A percentile compares a stretch with the other conserved stretches of the same genome.
Conservation (phyloP, 208 protist species). For the Porcisia deanei region DNA sequence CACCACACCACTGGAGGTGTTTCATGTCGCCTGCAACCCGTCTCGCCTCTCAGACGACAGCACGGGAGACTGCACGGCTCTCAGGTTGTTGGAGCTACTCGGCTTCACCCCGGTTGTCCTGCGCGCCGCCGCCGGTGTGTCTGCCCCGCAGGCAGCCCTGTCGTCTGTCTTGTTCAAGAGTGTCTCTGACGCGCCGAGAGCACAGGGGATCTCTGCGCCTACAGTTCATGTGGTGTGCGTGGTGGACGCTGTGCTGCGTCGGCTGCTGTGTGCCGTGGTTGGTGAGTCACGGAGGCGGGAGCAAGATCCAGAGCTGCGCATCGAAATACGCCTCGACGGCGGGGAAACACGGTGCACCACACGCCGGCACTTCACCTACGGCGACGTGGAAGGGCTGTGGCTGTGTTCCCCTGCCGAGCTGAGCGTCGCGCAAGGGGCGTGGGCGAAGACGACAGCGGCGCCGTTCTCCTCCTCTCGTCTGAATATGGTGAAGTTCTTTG, state of each 20-base stretch:
- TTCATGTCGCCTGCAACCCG: background rate
- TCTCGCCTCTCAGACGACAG: conserved; percentile 9
- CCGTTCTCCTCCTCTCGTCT: conserved; percentile 4
- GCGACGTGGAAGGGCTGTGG: conserved; percentile 62
- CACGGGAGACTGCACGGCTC: conserved; percentile 2
- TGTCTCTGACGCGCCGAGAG: background rate
- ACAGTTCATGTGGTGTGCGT: conserved; percentile 29
- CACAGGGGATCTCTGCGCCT: background rate
- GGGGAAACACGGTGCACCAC: conserved; percentile 30
- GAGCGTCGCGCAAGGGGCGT: conserved; percentile 8
- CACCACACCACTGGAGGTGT: background rate
- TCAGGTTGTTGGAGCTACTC: conserved; percentile 40
- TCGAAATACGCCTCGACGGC: conserved; percentile 23
- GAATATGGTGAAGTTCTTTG: conserved; percentile 21
- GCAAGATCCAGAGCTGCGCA: conserved; percentile 61
- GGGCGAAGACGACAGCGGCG: conserved; percentile 3
- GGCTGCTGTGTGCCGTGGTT: conserved; percentile 41
- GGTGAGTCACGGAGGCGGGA: conserved; percentile 40
- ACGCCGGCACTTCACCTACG: conserved; percentile 37
- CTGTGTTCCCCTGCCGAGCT: conserved; percentile 10
- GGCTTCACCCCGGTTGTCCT: conserved; percentile 41
- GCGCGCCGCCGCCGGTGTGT: conserved; percentile 4
- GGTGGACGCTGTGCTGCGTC: conserved; percentile 27
- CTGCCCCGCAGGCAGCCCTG: background rate
- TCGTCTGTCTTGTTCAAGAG: background rate